Evolutionary conservation across 768 basidiomycete species (phyloP).

Genomic region (Hygrocybe coccinea): DNA sequence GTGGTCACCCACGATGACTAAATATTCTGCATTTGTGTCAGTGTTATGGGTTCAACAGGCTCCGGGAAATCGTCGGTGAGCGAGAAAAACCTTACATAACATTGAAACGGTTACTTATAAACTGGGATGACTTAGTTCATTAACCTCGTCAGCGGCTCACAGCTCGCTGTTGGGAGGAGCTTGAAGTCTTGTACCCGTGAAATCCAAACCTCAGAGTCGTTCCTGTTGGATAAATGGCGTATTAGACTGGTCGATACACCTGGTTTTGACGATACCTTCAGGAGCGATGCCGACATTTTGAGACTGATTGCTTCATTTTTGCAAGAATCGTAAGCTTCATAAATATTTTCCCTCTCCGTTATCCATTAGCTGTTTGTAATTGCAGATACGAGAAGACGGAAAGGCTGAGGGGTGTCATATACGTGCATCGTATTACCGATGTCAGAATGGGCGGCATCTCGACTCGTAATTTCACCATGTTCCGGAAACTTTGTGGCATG

Average conservation of each 20-base stretch:
- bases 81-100: too few species aligned
- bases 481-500: constrained; percentile 44
- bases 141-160: neutral
- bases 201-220: constrained; percentile 40
- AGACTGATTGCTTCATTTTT: constrained; percentile 46
- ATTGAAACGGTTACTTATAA: too few species aligned
- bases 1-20: too few species aligned
- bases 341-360: neutral
- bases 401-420: constrained; percentile 39
- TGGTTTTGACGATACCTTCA: constrained; percentile 53
- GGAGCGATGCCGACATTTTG: constrained; percentile 44
- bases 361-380: neutral
- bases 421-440: constrained; percentile 52
- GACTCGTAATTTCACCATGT: constrained; percentile 44
- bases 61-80: too few species aligned
- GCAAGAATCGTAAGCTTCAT: constrained; percentile 16
- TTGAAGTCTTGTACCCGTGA: constrained; percentile 49
- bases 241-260: constrained; percentile 55
- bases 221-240: constrained; percentile 37
- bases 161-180: constrained; percentile 39
- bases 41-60: too few species aligned
- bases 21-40: too few species aligned
- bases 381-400: constrained; percentile 14
- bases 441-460: constrained; percentile 44
- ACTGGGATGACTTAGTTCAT: too few species aligned